A percentile compares a stretch with the other conserved stretches of the same genome.
These are phyloP conservation scores for Acanthamoeba royreba DNA, from an alignment of 208 protist species.

Conservation along the genomic window DNA sequence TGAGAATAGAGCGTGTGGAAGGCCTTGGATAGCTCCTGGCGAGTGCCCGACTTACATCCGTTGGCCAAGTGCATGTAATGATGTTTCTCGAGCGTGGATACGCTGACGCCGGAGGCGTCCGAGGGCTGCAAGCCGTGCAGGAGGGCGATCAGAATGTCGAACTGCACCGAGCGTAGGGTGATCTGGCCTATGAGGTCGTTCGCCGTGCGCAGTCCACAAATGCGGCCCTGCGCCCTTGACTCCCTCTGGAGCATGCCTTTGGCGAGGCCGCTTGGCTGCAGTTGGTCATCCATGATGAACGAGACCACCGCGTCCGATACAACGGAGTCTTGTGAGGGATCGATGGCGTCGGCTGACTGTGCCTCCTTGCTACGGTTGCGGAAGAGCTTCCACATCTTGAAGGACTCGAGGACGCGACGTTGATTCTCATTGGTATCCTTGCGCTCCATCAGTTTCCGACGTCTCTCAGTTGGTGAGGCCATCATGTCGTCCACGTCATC, in stretches of 20 bases:
- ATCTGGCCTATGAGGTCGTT: neutral
- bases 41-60: neutral
- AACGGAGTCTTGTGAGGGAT: neutral
- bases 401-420: constrained; percentile 3
- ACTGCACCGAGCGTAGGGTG: neutral
- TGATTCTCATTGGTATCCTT: constrained; percentile 43
- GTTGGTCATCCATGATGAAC: neutral
- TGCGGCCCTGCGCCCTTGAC: neutral
- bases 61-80: neutral
- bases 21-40: neutral
- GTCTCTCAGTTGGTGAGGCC: neutral
- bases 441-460: neutral
- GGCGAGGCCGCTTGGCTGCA: neutral
- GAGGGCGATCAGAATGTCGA: neutral
- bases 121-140: neutral
- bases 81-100: neutral
- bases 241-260: neutral
- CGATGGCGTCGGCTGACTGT: neutral
- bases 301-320: neutral
- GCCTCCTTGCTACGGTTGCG: constrained; percentile 13
- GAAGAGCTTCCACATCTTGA: constrained; percentile 48
- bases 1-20: neutral
- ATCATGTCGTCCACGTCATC: neutral
- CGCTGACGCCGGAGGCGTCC: neutral
- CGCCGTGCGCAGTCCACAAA: neutral